phyloP scores from a whole-genome alignment of 495 filamentous ascomycete genomes.

The Tuber microsphaerosporum region DNA sequence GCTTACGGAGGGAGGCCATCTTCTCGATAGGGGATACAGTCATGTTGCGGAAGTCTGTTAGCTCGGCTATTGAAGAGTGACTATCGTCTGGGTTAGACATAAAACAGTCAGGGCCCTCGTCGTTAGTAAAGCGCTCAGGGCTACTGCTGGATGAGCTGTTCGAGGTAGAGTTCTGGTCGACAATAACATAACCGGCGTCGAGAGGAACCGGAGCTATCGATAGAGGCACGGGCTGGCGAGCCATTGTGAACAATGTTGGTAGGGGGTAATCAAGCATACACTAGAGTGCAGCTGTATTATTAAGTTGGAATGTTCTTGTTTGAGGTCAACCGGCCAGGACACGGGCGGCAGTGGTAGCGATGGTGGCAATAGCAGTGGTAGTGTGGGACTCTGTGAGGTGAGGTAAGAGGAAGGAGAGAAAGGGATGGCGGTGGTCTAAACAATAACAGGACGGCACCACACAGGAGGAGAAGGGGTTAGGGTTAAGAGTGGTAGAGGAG shows the following conservation, averaged over 20 bases:
- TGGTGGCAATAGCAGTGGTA: neutral
- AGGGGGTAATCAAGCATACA: neutral
- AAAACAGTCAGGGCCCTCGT: conserved; percentile 23
- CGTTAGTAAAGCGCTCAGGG: conserved; percentile 33
- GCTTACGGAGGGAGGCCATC: conserved; percentile 2
- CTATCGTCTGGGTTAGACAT: conserved; percentile 31
- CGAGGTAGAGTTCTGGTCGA: conserved; percentile 15
- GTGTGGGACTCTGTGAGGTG: neutral
- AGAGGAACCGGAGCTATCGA: conserved; percentile 18
- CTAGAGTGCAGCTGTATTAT: neutral
- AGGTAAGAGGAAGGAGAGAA: conserved; percentile 5
- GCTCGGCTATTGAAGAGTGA: conserved; percentile 32
- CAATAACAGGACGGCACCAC: neutral
- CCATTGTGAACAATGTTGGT: conserved; percentile 19
- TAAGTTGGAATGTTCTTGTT: neutral
- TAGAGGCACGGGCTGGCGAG: conserved; percentile 21
- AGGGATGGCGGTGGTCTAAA: neutral
- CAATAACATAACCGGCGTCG: neutral
- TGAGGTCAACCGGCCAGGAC: neutral
- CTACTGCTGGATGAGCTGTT: conserved; percentile 37
- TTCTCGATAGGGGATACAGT: conserved; percentile 35
- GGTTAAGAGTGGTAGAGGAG: neutral
- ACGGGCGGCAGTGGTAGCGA: neutral
- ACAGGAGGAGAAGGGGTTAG: conserved; percentile 4
- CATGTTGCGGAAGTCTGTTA: conserved; percentile 39